These are phyloP conservation scores for Talaromyces verruculosus DNA, from an alignment of 2,329 filamentous ascomycete species.

Conservation along the genomic window DNA sequence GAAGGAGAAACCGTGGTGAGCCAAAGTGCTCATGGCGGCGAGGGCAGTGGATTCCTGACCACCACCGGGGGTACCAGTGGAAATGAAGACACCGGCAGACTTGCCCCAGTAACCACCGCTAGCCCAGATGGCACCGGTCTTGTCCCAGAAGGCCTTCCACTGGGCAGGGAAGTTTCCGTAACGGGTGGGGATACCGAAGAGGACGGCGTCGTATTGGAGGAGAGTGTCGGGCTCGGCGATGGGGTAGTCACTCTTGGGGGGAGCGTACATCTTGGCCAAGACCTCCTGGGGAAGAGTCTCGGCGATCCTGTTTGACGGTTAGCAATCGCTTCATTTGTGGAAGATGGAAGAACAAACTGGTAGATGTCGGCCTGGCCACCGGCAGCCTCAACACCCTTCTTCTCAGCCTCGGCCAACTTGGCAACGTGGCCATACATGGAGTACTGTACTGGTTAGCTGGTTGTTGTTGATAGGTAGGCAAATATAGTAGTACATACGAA, in stretches of 20 bases:
- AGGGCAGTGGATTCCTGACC: slow-evolving; percentile 90
- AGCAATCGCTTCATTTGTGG: not conserved
- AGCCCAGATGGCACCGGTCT: slow-evolving; percentile 81
- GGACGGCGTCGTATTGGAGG: slow-evolving; percentile 78
- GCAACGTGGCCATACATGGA: slow-evolving; percentile 92
- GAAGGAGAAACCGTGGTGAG: slow-evolving; percentile 93
- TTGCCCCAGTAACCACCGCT: slow-evolving; percentile 79
- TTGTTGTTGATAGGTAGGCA: not conserved
- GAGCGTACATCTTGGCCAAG: slow-evolving; percentile 86
- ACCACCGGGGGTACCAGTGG: slow-evolving; percentile 78
- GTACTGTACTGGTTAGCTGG: slow-evolving; percentile 58
- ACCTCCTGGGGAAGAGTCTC: slow-evolving; percentile 88
- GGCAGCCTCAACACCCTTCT: slow-evolving; percentile 82
- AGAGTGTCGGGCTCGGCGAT: slow-evolving; percentile 63
- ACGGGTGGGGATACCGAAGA: slow-evolving; percentile 91
- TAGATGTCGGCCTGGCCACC: slow-evolving; percentile 79
- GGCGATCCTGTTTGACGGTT: slow-evolving; percentile 55
- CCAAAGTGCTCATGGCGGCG: slow-evolving; percentile 76
- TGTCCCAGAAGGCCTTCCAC: slow-evolving; percentile 86
- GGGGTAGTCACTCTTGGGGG: slow-evolving; percentile 68
- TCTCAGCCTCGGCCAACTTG: slow-evolving; percentile 82
- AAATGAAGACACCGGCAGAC: slow-evolving; percentile 87
- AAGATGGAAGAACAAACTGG: slow-evolving; percentile 58
- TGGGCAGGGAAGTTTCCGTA: slow-evolving; percentile 97
- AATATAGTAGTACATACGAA: slow-evolving; percentile 62